Base-by-base conservation (phyloP, 2,329 filamentous ascomycete species). In the Orbilia oligospora region DNA sequence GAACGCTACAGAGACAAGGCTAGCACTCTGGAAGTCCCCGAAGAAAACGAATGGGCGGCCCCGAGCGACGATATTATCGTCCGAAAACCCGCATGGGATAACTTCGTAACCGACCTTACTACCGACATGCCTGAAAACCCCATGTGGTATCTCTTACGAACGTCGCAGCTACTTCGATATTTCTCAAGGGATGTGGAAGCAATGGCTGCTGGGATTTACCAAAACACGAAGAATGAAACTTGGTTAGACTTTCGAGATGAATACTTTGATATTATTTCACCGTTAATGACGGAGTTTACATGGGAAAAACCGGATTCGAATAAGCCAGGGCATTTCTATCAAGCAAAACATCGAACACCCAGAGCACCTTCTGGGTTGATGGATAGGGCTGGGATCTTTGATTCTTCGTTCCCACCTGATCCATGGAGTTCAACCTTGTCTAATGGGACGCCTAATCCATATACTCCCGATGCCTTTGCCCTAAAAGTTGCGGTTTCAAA, bases 101-200 rank as follows among this genome's bases (percentile, higher is more conserved):
- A 53, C 0, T 76, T 76, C 22, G 41, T 18, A n/a, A 36, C 20
- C 3, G 27, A 33, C 18, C 66, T 70, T n/a, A 76, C 72, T 1
- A 58, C 65, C 1, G 58, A 76, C 20, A 49, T 71, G 48, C 48
- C 48, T 16, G 48, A 66, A 49, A 76, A 66, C 30, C 72, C 72
- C 3, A 44, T 76, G 14, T 76, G 72, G 72, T 76, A 66, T 14
- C 18, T 66, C 1, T 71, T 76, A 24, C 65, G 69, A 14, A 36
- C 56, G 1, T 48, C 27, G 3, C 30, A 63, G 53, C 16, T 71
- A 5, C 27, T 76, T 8, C 38, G 72, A 18, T 66, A 56, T 22
- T 14, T 66, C 4, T 51, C 58, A 5, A n/a, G 66, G 12, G 72
- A 76, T 27, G 51, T 20, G 5, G 72, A 70, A 2, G 46, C 5